A percentile compares a stretch with the other conserved stretches of the same genome.
These are phyloP conservation scores for Volvox carteri DNA, from an alignment of 163 green algal species.

Conservation along the genomic window DNA sequence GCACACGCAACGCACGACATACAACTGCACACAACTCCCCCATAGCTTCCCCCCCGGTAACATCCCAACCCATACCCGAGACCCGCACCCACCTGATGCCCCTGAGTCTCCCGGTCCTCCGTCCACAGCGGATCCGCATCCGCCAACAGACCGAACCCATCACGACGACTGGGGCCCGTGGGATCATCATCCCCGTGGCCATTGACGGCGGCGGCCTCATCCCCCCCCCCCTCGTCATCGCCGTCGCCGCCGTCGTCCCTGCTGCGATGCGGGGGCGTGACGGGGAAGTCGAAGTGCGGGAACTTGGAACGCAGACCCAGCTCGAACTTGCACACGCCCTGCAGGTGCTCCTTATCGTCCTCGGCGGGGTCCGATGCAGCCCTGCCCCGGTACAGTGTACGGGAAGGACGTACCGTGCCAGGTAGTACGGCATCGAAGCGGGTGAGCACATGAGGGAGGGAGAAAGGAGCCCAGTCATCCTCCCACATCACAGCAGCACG, in stretches of 20 bases:
- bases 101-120: constrained; percentile 69
- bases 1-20: no score
- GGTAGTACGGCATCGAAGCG: no score
- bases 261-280: not conserved
- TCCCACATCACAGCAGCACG: no score
- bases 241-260: not conserved
- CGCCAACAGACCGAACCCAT: constrained; percentile 47
- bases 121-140: constrained; percentile 74
- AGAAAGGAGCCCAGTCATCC: no score
- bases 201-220: not conserved
- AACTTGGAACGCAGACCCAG: constrained; percentile 63
- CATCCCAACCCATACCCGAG: not conserved
- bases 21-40: no score
- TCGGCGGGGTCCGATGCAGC: constrained; percentile 27
- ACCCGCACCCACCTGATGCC: constrained; percentile 64
- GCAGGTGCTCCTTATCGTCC: not conserved
- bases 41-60: no score
- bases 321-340: constrained; percentile 69
- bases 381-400: constrained; percentile 7
- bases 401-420: no score
- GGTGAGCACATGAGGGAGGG: no score
- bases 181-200: not conserved
- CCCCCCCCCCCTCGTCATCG: not conserved
- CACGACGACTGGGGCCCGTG: not conserved
- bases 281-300: constrained; percentile 61